Evolutionary conservation across 1,284 basidiomycete species (phyloP).

Genomic region (Agroathelia rolfsii): DNA sequence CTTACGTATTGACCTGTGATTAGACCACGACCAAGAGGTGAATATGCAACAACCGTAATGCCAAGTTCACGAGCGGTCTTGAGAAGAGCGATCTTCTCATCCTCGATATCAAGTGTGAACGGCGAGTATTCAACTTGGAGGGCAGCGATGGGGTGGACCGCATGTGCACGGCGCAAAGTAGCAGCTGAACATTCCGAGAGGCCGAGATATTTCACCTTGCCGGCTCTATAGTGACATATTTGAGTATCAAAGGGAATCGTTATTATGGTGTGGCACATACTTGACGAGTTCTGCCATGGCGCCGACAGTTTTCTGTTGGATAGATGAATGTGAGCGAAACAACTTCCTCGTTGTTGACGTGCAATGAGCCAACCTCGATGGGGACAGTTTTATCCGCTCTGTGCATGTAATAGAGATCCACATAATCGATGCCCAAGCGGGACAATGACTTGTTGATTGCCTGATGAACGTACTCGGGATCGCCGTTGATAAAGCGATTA

Average conservation of each 20-base stretch:
- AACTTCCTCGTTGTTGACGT: slow-evolving; percentile 32
- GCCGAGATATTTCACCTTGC: slow-evolving; percentile 39
- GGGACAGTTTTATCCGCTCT: slow-evolving; percentile 24
- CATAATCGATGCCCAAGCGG: slow-evolving; percentile 32
- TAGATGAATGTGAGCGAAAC: not conserved
- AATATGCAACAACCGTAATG: slow-evolving; percentile 29
- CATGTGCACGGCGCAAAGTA: slow-evolving; percentile 42
- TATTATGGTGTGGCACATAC: slow-evolving; percentile 11
- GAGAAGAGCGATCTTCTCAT: slow-evolving; percentile 26
- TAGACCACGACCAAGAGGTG: slow-evolving; percentile 32
- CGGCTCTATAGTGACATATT: slow-evolving; percentile 17
- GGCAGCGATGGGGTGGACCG: slow-evolving; percentile 35
- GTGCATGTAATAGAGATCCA: slow-evolving; percentile 35
- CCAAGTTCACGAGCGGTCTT: slow-evolving; percentile 28
- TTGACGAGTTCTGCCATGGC: slow-evolving; percentile 32
- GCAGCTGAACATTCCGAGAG: slow-evolving; percentile 37
- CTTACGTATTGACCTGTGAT: slow-evolving; percentile 27
- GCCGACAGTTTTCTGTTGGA: slow-evolving; percentile 18
- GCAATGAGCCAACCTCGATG: slow-evolving; percentile 20
- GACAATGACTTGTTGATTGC: slow-evolving; percentile 27
- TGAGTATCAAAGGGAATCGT: not conserved
- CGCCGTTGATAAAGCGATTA: slow-evolving; percentile 16
- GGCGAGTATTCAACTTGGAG: slow-evolving; percentile 46
- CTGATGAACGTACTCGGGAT: slow-evolving; percentile 25
- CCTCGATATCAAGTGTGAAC: slow-evolving; percentile 35